Evolutionary conservation across 1,284 basidiomycete species (phyloP).

Genomic region (Tremellales sp.): DNA sequence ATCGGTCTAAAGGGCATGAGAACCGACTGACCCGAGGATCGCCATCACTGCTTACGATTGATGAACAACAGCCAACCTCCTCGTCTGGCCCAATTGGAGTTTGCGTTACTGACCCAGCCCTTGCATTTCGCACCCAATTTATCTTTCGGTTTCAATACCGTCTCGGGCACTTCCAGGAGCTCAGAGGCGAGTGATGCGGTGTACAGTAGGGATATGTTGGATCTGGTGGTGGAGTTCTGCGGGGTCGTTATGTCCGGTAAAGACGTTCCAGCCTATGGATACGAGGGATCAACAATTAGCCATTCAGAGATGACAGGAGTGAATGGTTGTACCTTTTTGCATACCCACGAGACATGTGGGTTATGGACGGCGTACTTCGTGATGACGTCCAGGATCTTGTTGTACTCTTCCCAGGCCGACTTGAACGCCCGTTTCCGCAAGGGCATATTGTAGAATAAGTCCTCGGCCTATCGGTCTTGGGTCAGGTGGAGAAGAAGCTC

Average conservation of each 20-base stretch:
- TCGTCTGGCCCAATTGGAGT: slow-evolving; percentile 82
- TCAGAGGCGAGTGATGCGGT: slow-evolving; percentile 78
- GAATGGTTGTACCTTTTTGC: slow-evolving; percentile 68
- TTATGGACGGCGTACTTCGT: slow-evolving; percentile 94
- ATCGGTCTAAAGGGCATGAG: slow-evolving; percentile 63
- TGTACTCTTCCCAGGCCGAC: slow-evolving; percentile 86
- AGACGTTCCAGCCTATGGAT: slow-evolving; percentile 60
- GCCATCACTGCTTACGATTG: slow-evolving; percentile 63
- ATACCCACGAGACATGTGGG: slow-evolving; percentile 77
- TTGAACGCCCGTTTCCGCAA: slow-evolving; percentile 81
- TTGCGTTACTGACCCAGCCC: slow-evolving; percentile 78
- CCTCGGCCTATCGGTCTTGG: slow-evolving; percentile 61
- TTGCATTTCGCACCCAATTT: slow-evolving; percentile 58
- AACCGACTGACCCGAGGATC: background rate
- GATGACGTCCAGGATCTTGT: slow-evolving; percentile 86
- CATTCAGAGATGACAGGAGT: background rate
- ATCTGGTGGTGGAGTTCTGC: slow-evolving; percentile 60
- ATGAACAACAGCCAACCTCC: slow-evolving; percentile 83
- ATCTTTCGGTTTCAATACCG: slow-evolving; percentile 36
- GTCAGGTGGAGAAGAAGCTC: background rate
- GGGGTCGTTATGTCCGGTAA: slow-evolving; percentile 81
- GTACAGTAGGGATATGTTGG: slow-evolving; percentile 78
- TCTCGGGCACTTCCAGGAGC: slow-evolving; percentile 58
- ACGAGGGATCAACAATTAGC: background rate
- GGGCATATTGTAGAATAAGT: slow-evolving; percentile 93